phyloP scores from a whole-genome alignment of 805 yeast genomes.

The Ascoidea rubescens region DNA sequence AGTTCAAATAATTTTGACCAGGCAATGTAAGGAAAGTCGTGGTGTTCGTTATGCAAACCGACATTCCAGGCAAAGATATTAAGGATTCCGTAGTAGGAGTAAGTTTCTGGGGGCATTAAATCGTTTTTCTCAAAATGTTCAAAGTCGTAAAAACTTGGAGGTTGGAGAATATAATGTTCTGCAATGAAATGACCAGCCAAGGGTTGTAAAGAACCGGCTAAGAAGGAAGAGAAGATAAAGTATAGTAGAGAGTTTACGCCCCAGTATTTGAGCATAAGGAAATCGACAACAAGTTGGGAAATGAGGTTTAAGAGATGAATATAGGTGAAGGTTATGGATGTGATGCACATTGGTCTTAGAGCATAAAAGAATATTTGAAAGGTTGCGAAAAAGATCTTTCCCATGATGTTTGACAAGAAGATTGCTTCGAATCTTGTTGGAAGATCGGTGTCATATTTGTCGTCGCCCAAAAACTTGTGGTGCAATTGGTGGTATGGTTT shows the following conservation, averaged over 20 bases:
- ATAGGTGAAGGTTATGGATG: constrained; percentile 58
- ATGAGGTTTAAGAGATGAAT: constrained; percentile 55
- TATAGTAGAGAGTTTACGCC: constrained; percentile 54
- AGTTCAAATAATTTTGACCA: constrained; percentile 70
- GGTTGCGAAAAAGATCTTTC: constrained; percentile 83
- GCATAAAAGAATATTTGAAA: constrained; percentile 87
- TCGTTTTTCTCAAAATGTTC: constrained; percentile 11
- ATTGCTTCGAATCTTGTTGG: constrained; percentile 74
- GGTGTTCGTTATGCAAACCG: constrained; percentile 91
- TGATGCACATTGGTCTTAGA: constrained; percentile 75
- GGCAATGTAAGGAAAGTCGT: constrained; percentile 87
- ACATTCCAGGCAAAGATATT: constrained; percentile 81
- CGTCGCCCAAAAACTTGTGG: constrained; percentile 84
- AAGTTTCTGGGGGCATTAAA: constrained; percentile 56
- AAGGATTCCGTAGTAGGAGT: constrained; percentile 73
- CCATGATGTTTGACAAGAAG: constrained; percentile 60
- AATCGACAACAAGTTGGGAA: constrained; percentile 47
- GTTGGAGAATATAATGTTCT: constrained; percentile 75
- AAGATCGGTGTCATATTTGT: constrained; percentile 69
- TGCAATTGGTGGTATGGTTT: constrained; percentile 84
- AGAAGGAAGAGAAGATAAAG: constrained; percentile 60
- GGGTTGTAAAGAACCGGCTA: constrained; percentile 89
- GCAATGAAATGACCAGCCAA: constrained; percentile 93
- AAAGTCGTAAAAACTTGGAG: constrained; percentile 27
- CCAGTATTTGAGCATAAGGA: constrained; percentile 40